These are phyloP conservation scores for Naumovozyma castellii DNA, from an alignment of 805 yeast genomes.

Conservation along the genomic window DNA sequence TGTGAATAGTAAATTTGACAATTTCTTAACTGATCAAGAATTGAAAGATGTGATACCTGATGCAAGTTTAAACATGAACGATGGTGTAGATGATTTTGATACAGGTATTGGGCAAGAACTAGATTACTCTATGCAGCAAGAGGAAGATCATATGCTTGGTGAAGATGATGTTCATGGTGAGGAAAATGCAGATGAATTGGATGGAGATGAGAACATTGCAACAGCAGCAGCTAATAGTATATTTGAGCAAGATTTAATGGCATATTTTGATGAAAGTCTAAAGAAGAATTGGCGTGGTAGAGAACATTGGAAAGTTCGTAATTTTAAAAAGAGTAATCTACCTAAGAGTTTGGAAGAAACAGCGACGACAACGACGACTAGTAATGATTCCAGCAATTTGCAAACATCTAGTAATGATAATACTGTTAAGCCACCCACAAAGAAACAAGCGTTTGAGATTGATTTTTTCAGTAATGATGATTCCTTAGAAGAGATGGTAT, in stretches of 20 bases:
- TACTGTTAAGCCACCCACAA: constrained; percentile 9
- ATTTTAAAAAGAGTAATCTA: constrained; percentile 36
- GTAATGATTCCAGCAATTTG: constrained; percentile 1
- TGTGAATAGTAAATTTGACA: constrained; percentile 30
- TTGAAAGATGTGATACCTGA: constrained; percentile 26
- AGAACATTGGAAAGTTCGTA: constrained; percentile 80
- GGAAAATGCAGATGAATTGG: constrained; percentile 10
- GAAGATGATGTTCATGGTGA: constrained; percentile 7
- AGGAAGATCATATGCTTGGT: constrained; percentile 7
- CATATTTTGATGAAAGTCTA: constrained; percentile 70
- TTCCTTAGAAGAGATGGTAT: constrained; percentile 34
- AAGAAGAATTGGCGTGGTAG: constrained; percentile 80
- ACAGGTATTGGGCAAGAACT: constrained; percentile 14
- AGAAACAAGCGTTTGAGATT: constrained; percentile 32
- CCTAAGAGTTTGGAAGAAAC: constrained; percentile 1
- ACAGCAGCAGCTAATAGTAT: constrained; percentile 20
- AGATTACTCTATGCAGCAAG: constrained; percentile 17
- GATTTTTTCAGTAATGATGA: constrained; percentile 36
- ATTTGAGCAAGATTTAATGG: constrained; percentile 57
- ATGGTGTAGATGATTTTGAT: constrained; percentile 10
- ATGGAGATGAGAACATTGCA: constrained; percentile 6
- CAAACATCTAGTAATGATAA: constrained; percentile 1
- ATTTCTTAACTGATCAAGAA: constrained; percentile 25
- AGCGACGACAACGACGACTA: neutral
- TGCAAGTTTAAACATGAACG: constrained; percentile 15